A percentile compares a stretch with the other conserved stretches of the same genome.
These are phyloP conservation scores for Metschnikowia vanudenii DNA, from an alignment of 805 yeast genomes.

Conservation along the genomic window DNA sequence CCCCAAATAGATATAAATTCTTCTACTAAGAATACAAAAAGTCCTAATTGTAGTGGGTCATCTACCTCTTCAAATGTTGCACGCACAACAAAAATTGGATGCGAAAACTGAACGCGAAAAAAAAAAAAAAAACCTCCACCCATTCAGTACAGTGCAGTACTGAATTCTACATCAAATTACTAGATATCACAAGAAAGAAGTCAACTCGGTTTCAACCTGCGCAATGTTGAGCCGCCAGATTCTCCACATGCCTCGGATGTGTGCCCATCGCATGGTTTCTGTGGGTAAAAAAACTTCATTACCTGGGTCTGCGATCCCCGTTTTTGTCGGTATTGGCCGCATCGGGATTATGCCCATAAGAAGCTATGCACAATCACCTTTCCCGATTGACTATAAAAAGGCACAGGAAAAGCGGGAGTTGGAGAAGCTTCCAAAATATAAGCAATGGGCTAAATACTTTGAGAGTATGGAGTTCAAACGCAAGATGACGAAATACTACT, in stretches of 20 bases:
- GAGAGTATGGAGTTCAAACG: conserved; percentile 58
- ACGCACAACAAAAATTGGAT: background rate
- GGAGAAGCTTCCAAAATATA: conserved; percentile 34
- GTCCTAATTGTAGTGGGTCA: too few species aligned
- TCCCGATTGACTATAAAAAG: conserved; percentile 35
- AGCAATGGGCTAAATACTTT: conserved; percentile 40
- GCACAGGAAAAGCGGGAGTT: conserved; percentile 26
- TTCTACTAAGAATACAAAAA: too few species aligned
- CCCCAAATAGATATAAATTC: too few species aligned
- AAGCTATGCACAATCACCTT: conserved; percentile 28
- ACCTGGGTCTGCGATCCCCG: background rate
- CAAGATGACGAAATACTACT: conserved; percentile 56
- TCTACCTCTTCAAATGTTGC: too few species aligned
- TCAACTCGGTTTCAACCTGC: background rate
- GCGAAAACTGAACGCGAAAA: background rate
- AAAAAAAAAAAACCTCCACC: too few species aligned
- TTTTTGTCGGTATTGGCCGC: background rate
- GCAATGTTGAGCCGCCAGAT: conserved; percentile 1
- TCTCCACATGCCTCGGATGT: background rate
- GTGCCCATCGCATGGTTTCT: background rate
- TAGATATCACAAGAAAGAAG: background rate
- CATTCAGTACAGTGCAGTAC: background rate
- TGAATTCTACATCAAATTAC: background rate
- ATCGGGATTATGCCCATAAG: background rate
- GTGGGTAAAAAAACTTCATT: background rate